Evolutionary conservation across 2,329 filamentous ascomycete genomes (phyloP).

Genomic region (Polytolypa hystricis): DNA sequence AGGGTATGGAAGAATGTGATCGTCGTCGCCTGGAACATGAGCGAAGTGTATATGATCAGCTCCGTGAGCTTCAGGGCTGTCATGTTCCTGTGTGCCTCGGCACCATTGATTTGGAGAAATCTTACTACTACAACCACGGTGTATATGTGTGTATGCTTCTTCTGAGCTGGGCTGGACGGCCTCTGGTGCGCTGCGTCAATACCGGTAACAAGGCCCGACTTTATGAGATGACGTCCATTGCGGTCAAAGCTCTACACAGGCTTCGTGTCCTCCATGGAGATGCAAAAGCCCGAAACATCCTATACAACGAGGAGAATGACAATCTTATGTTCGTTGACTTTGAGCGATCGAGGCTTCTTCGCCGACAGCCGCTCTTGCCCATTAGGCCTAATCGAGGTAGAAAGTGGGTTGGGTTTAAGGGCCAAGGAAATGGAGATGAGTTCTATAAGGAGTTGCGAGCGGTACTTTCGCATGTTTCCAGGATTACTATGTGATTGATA

Average conservation of each 20-base stretch:
- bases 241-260: conserved; percentile 8
- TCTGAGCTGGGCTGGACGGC: conserved; percentile 7
- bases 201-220: conserved; percentile 1
- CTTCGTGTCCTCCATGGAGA: conserved; percentile 9
- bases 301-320: conserved; percentile 8
- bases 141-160: conserved; percentile 8
- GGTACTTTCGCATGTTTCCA: too few species aligned
- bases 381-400: too few species aligned
- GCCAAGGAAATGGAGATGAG: too few species aligned
- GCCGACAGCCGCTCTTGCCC: too few species aligned
- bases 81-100: conserved; percentile 14
- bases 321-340: conserved; percentile 10
- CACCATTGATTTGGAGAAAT: conserved; percentile 9
- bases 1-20: conserved; percentile 9
- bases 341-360: conserved; percentile 6
- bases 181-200: conserved; percentile 1
- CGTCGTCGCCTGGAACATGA: conserved; percentile 10
- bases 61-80: conserved; percentile 11
- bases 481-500: too few species aligned
- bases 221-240: neutral
- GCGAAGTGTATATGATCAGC: conserved; percentile 10
- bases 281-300: conserved; percentile 6
- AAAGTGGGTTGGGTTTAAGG: too few species aligned
- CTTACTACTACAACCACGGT: conserved; percentile 8
- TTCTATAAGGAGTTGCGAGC: too few species aligned